A percentile compares a stretch with the other conserved stretches of the same genome.
These are phyloP conservation scores for Xylaria digitata DNA, from an alignment of 2,329 filamentous ascomycete genomes.

Conservation along the genomic window DNA sequence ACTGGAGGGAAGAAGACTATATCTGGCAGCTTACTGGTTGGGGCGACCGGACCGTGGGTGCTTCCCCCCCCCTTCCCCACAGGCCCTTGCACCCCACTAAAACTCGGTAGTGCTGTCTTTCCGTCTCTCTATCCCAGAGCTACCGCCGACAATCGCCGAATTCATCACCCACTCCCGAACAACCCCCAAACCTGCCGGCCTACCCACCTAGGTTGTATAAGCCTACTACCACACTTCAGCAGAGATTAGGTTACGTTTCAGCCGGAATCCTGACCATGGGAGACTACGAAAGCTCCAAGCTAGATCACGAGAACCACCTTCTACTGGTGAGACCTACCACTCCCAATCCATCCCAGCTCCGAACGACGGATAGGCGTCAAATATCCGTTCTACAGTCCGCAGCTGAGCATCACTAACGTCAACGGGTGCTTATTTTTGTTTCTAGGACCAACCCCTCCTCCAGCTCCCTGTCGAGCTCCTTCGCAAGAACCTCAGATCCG, in stretches of 20 bases:
- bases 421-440: conserved; percentile 13
- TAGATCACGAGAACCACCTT: conserved; percentile 80
- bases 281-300: conserved; percentile 71
- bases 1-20: conserved; percentile 17
- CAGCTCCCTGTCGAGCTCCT: conserved; percentile 93
- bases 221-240: conserved; percentile 3
- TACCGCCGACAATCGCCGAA: conserved; percentile 1
- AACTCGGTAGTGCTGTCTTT: conserved; percentile 11
- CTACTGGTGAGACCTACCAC: conserved; percentile 68
- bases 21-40: conserved; percentile 32
- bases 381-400: conserved; percentile 13
- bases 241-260: background rate
- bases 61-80: background rate
- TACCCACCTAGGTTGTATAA: background rate
- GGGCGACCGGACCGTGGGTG: conserved; percentile 43
- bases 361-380: background rate
- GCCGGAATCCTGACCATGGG: conserved; percentile 59
- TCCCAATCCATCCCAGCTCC: background rate
- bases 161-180: background rate
- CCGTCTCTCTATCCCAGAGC: background rate
- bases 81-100: conserved; percentile 17
- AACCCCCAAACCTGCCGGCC: conserved; percentile 4
- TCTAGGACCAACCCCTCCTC: conserved; percentile 90
- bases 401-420: conserved; percentile 15
- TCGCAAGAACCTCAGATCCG: conserved; percentile 91